A percentile compares a stretch with the other conserved stretches of the same genome.
phyloP scores from a whole-genome alignment of 805 yeast genomes.

The Dipodascus geniculatus region DNA sequence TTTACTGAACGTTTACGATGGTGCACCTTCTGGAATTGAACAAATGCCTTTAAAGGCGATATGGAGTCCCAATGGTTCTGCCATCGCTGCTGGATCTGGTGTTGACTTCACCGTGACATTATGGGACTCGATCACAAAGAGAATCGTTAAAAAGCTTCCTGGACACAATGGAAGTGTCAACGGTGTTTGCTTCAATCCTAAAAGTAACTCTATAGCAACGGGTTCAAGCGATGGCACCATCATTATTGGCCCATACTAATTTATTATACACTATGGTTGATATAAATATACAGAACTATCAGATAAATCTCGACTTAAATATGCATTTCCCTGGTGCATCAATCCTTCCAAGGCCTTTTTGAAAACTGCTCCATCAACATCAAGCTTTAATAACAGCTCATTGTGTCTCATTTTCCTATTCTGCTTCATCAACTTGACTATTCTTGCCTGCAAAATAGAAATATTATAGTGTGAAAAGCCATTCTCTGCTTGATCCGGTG shows the following conservation, averaged over 20 bases:
- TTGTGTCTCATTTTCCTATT: background rate
- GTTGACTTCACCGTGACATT: slow-evolving; percentile 40
- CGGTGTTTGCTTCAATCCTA: slow-evolving; percentile 46
- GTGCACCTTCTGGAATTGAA: slow-evolving; percentile 42
- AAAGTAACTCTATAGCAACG: slow-evolving; percentile 31
- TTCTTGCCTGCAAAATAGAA: background rate
- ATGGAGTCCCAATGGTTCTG: slow-evolving; percentile 30
- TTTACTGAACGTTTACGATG: slow-evolving; percentile 36
- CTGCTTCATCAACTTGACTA: background rate
- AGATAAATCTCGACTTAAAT: background rate
- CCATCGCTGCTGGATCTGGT: slow-evolving; percentile 46
- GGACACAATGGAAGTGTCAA: slow-evolving; percentile 56
- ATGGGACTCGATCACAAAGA: slow-evolving; percentile 49
- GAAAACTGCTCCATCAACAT: background rate
- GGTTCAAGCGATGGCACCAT: slow-evolving; percentile 47
- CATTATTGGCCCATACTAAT: slow-evolving; percentile 25
- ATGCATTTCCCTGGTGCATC: background rate
- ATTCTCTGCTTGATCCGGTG: background rate
- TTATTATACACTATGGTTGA: too few relatives aligned
- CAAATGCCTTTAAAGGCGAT: slow-evolving; percentile 39
- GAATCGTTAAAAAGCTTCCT: slow-evolving; percentile 34
- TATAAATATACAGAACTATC: background rate
- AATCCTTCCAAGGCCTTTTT: background rate
- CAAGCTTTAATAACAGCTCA: background rate
- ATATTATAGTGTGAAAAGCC: background rate